Base-by-base conservation (phyloP, 768 basidiomycete genomes). In the Termitomyces sp. region DNA sequence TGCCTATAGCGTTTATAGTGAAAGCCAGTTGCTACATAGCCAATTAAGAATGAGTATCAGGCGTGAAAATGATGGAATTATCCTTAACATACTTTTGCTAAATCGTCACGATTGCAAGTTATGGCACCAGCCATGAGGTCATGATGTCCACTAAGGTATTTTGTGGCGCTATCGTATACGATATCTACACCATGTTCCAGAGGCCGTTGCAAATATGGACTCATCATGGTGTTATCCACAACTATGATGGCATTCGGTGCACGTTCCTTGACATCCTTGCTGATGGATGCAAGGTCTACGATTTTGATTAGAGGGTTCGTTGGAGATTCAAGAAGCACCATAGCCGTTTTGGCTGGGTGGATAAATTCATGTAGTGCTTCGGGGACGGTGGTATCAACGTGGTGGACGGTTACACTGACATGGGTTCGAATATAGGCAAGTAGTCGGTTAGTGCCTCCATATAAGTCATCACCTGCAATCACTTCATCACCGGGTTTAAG, bases 181-280 rank as follows among this genome's bases (percentile, higher is more conserved):
- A 99, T 85, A 69, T 99, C 97, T 49, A 92, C 92, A 16, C 96
- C 97, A 56, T 97, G 88, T 66, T 98, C 94, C 37, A 98, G 82
- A 12, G 97, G 97, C 57, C 95, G 77, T 69, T 96, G 94, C 8
- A 98, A 79, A 73, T 98, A 98, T 16, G 97, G 96, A 68, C 94
- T 97, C 96, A 98, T 98, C 97, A 98, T 98, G 59, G 97, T 98
- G 69, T 99, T 98, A 71, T 98, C 97, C 22, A 94, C 93, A 37
- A 95, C 90, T 54, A 95, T 75, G 63, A 94, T 65, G 2, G 93
- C 94, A 66, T 90, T 82, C 8, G 88, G 87, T 18, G 88, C 88
- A 50, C 81, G 81, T 65, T 88, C 84, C 68, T 95, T 94, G 63
- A 96, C 91, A 63, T 92, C 81, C 55, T 83, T 80, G 63, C 88